A percentile compares a stretch with the other conserved stretches of the same genome.
These are phyloP conservation scores for Ogataea parapolymorpha DNA, from an alignment of 805 yeast genomes.

Conservation along the genomic window DNA sequence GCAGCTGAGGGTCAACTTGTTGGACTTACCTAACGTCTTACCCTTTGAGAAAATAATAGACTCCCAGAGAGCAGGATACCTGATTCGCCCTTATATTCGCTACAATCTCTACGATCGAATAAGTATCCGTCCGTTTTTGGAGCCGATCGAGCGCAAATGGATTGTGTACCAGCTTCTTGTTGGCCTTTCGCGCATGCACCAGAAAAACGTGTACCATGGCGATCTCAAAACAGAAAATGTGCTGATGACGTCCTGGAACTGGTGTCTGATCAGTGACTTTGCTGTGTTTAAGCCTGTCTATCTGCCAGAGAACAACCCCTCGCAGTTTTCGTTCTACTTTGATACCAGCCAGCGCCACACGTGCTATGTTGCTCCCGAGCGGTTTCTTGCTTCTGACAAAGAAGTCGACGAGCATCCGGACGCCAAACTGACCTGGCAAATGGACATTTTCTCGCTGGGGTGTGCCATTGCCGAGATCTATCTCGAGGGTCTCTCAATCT, in stretches of 20 bases:
- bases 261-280: constrained; percentile 81
- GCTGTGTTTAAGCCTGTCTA: constrained; percentile 79
- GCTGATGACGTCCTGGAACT: constrained; percentile 82
- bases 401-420: constrained; percentile 14
- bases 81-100: constrained; percentile 76
- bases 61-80: constrained; percentile 88
- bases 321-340: constrained; percentile 85
- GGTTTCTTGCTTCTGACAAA: constrained; percentile 49
- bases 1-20: constrained; percentile 38
- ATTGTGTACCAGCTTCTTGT: constrained; percentile 73
- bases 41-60: constrained; percentile 75
- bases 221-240: constrained; percentile 91
- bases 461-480: constrained; percentile 90
- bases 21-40: constrained; percentile 56
- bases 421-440: constrained; percentile 47
- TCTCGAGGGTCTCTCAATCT: constrained; percentile 81
- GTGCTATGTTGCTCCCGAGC: constrained; percentile 93
- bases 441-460: constrained; percentile 83
- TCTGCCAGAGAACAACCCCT: constrained; percentile 90
- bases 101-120: constrained; percentile 85
- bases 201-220: constrained; percentile 67
- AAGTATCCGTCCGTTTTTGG: constrained; percentile 82
- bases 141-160: constrained; percentile 78
- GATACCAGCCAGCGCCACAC: constrained; percentile 84
- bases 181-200: constrained; percentile 64